Evolutionary conservation across 1,284 basidiomycete species (phyloP).

Genomic region (Volvariella volvacea): DNA sequence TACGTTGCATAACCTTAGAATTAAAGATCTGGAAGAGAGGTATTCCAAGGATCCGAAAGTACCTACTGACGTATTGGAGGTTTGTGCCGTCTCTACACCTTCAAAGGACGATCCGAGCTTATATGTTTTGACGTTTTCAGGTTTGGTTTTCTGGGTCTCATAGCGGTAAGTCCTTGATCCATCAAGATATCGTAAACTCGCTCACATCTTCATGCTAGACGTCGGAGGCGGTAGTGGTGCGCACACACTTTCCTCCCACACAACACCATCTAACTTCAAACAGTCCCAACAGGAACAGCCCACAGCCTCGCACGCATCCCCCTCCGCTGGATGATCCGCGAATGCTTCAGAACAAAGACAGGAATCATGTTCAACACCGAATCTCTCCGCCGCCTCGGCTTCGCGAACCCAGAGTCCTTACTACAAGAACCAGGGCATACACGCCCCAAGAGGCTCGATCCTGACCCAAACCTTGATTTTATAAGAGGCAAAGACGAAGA

Average conservation of each 20-base stretch:
- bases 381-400: constrained; percentile 27
- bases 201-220: constrained; percentile 16
- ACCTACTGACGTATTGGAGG: constrained; percentile 42
- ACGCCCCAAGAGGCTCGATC: no score
- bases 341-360: constrained; percentile 39
- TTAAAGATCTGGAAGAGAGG: constrained; percentile 18
- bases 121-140: constrained; percentile 11
- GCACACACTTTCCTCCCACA: constrained; percentile 21
- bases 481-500: no score
- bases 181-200: not conserved
- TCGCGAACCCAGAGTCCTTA: no score
- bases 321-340: constrained; percentile 31
- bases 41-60: constrained; percentile 15
- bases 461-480: no score
- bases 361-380: constrained; percentile 33
- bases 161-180: constrained; percentile 30
- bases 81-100: constrained; percentile 28
- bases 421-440: no score
- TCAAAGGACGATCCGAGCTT: not conserved
- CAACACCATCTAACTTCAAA: constrained; percentile 18
- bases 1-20: no score
- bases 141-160: constrained; percentile 46
- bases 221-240: constrained; percentile 25
- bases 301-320: constrained; percentile 25
- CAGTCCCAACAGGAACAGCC: constrained; percentile 11